Evolutionary conservation across 306 rosid genomes (phyloP).

Genomic region (Hippophae rhamnoides): DNA sequence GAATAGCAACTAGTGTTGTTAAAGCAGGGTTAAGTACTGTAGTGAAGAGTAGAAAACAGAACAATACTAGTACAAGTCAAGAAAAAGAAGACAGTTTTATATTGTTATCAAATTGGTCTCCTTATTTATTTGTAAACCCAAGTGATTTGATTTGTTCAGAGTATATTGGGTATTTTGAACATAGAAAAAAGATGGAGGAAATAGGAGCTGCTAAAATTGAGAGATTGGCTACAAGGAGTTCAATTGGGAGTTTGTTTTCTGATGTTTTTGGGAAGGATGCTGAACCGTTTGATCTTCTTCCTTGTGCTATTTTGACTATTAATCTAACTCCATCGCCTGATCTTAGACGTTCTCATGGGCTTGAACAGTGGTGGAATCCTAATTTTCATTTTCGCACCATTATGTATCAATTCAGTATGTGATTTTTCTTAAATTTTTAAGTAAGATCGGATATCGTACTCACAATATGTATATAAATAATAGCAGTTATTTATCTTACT

Average conservation of each 20-base stretch:
- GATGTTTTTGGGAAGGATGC: conserved; percentile 2
- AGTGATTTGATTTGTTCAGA: conserved; percentile 18
- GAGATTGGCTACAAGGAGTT: conserved; percentile 11
- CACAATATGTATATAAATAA: no score
- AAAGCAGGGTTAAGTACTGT: conserved; percentile 8
- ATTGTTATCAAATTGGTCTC: conserved; percentile 12
- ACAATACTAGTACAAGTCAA: no score
- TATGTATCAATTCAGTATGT: neutral
- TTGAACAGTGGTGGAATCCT: conserved; percentile 27
- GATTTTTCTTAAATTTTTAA: no score
- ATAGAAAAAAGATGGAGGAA: conserved; percentile 20
- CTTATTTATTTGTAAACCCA: conserved; percentile 25
- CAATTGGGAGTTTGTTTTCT: conserved; percentile 2
- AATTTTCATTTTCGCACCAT: neutral
- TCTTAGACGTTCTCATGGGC: conserved; percentile 13
- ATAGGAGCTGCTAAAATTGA: conserved; percentile 15
- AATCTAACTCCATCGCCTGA: conserved; percentile 3
- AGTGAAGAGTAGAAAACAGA: neutral
- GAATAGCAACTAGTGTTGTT: neutral
- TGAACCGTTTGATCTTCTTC: conserved; percentile 18
- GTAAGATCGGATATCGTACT: no score
- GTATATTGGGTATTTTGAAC: conserved; percentile 26
- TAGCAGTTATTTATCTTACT: no score
- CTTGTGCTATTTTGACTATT: conserved; percentile 23
- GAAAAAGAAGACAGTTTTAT: neutral